Base-by-base conservation (phyloP, 331 rosid species). In the Quercus phellos region DNA sequence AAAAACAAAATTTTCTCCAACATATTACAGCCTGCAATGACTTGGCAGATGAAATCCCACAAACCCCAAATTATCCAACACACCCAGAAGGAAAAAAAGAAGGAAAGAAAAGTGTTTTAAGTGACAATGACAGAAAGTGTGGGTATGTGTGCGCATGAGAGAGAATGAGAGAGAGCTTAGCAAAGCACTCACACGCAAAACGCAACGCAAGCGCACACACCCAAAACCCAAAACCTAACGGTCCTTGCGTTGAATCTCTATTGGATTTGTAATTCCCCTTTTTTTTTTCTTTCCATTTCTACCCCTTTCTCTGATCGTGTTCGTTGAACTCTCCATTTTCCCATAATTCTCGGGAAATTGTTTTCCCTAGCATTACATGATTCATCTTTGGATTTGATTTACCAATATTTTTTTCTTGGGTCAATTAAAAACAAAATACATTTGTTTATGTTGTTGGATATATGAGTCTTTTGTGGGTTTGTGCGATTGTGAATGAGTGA, bases 221-320 rank as follows among this genome's bases (percentile, higher is more conserved):
- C 21, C 74, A 43, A 67, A 32, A 6, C 55, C 68, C 68, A 32
- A 84, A 60, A 75, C 90, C 98, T 87, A 85, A 83, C 90, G 79
- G 81, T 84, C 83, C 43, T 79, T 68, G 78, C 84, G 46, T 78
- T 63, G 82, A 85, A 78, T 63, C 60, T 74, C n/a, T 32, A 38
- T 78, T 63, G 82, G 82, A 78, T 46, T 12, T 46, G 53, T 27
- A 59, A 12, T 43, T 22, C 43, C 77, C 72, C 35, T 14, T 32
- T 38, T 64, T 27, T 53, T 51, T 83, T 14, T 38, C 68, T 68
- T 74, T 38, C 74, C 51, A 69, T 60, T 21, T 35, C 71, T 24
- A 30, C 27, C 78, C 32, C 26, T 58, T n/a, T 75, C 77, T 2
- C 60, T 42, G 61, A 42, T 51, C 59, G 61, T 32, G 30, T 58